A percentile compares a stretch with the other conserved stretches of the same genome.
These are phyloP conservation scores for Trebouxia sp. DNA, from an alignment of 139 green algal species.

Conservation along the genomic window DNA sequence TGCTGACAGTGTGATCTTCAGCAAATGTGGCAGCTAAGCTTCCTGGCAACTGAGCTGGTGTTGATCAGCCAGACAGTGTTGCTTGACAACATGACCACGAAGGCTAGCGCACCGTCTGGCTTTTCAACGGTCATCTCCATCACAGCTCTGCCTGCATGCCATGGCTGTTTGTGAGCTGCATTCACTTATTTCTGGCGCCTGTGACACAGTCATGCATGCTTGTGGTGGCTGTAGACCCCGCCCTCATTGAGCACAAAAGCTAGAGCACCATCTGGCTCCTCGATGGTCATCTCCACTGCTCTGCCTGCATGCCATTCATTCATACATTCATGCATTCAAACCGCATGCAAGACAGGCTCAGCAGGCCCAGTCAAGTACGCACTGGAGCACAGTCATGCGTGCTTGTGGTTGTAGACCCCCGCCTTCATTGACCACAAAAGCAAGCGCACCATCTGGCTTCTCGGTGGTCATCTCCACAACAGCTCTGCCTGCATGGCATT, in stretches of 20 bases:
- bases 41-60: too few relatives aligned
- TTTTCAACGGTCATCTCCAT: conserved; percentile 54
- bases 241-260: conserved; percentile 38
- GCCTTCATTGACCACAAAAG: conserved; percentile 36
- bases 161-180: too few relatives aligned
- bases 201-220: conserved; percentile 40
- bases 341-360: too few relatives aligned
- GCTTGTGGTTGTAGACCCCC: conserved; percentile 38
- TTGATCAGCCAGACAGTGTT: too few relatives aligned
- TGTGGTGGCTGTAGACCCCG: conserved; percentile 37
- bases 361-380: too few relatives aligned
- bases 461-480: conserved; percentile 56
- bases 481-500: conserved; percentile 32
- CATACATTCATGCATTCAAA: too few relatives aligned
- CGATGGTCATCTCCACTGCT: conserved; percentile 56
- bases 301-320: conserved; percentile 15
- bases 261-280: conserved; percentile 17
- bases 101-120: conserved; percentile 15
- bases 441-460: conserved; percentile 9
- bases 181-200: too few relatives aligned
- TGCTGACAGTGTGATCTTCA: too few relatives aligned
- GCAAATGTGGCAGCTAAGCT: too few relatives aligned
- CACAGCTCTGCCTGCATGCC: conserved; percentile 37
- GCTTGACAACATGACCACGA: too few relatives aligned
- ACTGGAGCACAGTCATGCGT: conserved; percentile 41